phyloP scores from a whole-genome alignment of 371 early-diverging fungal genomes.

The Mortierella sp. region DNA sequence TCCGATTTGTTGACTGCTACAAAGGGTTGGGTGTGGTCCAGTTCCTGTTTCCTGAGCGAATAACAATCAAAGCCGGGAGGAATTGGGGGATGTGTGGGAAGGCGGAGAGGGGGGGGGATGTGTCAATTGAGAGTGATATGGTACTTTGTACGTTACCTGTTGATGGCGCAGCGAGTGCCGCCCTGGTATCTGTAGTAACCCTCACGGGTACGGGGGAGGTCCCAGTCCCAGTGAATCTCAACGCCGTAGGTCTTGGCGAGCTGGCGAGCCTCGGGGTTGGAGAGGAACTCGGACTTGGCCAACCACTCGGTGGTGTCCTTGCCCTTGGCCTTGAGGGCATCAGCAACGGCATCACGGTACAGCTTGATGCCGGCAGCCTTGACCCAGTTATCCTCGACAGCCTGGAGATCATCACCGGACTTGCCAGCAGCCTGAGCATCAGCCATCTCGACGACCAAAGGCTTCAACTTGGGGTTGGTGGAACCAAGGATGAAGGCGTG shows the following conservation, averaged over 20 bases:
- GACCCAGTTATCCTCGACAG: constrained; percentile 92
- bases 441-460: constrained; percentile 82
- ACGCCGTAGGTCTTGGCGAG: constrained; percentile 85
- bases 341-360: constrained; percentile 86
- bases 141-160: constrained; percentile 60
- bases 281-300: constrained; percentile 68
- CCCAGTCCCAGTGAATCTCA: constrained; percentile 94
- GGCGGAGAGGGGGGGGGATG: too few species aligned
- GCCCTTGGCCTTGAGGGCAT: constrained; percentile 72
- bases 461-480: constrained; percentile 81
- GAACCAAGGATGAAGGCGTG: constrained; percentile 96
- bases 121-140: too few species aligned
- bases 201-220: constrained; percentile 92
- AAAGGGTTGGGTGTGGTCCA: not conserved
- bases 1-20: not conserved
- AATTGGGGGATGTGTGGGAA: not conserved
- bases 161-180: constrained; percentile 91
- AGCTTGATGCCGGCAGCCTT: constrained; percentile 85
- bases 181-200: constrained; percentile 97
- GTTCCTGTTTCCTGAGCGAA: too few species aligned
- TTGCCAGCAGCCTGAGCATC: constrained; percentile 83
- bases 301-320: constrained; percentile 63
- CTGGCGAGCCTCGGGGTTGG: constrained; percentile 85
- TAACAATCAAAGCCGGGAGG: not conserved
- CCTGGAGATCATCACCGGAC: constrained; percentile 80